Evolutionary conservation across 352 stramenopile species (phyloP).

Genomic region (Pythium brachiatum): DNA sequence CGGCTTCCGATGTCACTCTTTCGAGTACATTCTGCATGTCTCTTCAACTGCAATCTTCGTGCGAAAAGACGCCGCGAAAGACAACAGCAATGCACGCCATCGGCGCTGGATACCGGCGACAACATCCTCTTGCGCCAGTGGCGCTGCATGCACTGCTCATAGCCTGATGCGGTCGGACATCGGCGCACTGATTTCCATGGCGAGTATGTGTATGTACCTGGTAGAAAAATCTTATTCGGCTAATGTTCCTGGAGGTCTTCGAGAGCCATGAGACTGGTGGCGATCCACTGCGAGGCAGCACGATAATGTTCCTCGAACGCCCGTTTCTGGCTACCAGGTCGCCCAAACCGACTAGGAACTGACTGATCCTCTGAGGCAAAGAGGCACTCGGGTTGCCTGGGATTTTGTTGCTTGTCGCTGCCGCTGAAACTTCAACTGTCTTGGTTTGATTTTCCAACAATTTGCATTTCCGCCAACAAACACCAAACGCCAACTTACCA

Average conservation of each 20-base stretch:
- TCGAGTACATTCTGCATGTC: not conserved
- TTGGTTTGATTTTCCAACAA: slow-evolving; percentile 1
- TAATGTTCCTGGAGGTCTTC: not conserved
- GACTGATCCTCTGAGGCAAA: not conserved
- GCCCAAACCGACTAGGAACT: not conserved
- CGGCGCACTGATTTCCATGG: not conserved
- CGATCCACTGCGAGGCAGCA: not conserved
- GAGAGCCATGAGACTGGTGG: not conserved
- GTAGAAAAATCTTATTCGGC: slow-evolving; percentile 13
- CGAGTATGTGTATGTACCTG: not conserved
- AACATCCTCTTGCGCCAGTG: too few species aligned
- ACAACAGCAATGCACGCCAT: not conserved
- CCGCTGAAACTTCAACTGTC: slow-evolving; percentile 14
- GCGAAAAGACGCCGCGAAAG: not conserved
- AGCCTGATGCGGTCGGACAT: not conserved
- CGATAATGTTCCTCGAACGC: slow-evolving; percentile 15
- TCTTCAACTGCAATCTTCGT: not conserved
- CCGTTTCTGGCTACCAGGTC: slow-evolving; percentile 5
- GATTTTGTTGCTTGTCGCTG: slow-evolving; percentile 1
- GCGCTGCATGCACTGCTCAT: too few species aligned
- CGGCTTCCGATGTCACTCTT: not conserved
- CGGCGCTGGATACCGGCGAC: not conserved
- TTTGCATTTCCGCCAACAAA: not conserved
- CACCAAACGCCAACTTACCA: not conserved
- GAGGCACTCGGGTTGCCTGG: not conserved